A percentile compares a stretch with the other conserved stretches of the same genome.
phyloP scores from a whole-genome alignment of 805 yeast species.

The Candida argentea region DNA sequence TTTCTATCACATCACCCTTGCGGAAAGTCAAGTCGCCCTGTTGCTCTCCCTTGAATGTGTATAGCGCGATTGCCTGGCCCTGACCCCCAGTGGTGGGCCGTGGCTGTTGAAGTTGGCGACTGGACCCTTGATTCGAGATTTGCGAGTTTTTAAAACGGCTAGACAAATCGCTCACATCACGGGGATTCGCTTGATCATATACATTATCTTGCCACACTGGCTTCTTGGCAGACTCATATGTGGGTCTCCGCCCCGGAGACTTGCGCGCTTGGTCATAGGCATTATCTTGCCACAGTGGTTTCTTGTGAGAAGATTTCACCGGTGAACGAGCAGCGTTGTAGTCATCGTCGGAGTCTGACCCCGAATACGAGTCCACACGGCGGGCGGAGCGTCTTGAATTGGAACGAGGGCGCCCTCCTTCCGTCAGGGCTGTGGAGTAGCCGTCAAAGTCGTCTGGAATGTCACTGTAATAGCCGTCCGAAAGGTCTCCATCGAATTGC shows the following conservation, averaged over 20 bases:
- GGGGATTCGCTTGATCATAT: slow-evolving; percentile 41
- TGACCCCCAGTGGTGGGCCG: slow-evolving; percentile 28
- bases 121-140: slow-evolving; percentile 27
- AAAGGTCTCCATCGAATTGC: slow-evolving; percentile 48
- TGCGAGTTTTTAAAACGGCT: slow-evolving; percentile 25
- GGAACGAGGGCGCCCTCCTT: neutral
- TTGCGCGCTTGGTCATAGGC: slow-evolving; percentile 46
- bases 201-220: slow-evolving; percentile 80
- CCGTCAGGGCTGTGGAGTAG: slow-evolving; percentile 8
- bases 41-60: slow-evolving; percentile 85
- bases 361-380: slow-evolving; percentile 20
- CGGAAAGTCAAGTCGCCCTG: slow-evolving; percentile 86
- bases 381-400: slow-evolving; percentile 9
- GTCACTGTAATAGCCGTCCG: slow-evolving; percentile 62
- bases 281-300: slow-evolving; percentile 78
- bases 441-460: slow-evolving; percentile 56
- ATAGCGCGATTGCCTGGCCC: slow-evolving; percentile 84
- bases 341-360: slow-evolving; percentile 19
- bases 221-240: slow-evolving; percentile 15
- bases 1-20: slow-evolving; percentile 89
- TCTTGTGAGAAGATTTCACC: slow-evolving; percentile 9
- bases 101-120: slow-evolving; percentile 33
- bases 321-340: slow-evolving; percentile 15
- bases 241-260: slow-evolving; percentile 5
- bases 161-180: slow-evolving; percentile 26